A percentile compares a stretch with the other conserved stretches of the same genome.
These are phyloP conservation scores for Linum trigynum DNA, from an alignment of 345 rosid genomes.

Conservation along the genomic window DNA sequence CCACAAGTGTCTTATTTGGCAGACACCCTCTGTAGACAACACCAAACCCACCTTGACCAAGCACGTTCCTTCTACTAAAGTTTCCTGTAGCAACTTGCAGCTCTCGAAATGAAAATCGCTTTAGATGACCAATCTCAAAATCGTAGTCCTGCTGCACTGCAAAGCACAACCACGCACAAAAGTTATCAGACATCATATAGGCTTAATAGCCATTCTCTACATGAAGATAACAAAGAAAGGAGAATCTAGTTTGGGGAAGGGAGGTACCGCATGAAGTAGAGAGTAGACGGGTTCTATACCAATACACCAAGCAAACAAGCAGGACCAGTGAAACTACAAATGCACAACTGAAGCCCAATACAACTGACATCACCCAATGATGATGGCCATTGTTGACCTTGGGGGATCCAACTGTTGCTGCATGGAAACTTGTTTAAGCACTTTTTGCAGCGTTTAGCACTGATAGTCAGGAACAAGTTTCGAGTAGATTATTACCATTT, in stretches of 20 bases:
- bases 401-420: conserved; percentile 40
- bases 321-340: conserved; percentile 58
- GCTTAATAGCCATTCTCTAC: neutral
- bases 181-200: neutral
- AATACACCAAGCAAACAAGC: conserved; percentile 65
- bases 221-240: neutral
- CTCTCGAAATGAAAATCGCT: conserved; percentile 77
- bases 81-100: conserved; percentile 69
- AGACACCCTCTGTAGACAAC: conserved; percentile 90
- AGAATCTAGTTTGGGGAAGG: neutral
- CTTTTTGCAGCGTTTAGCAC: neutral
- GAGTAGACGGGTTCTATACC: conserved; percentile 62
- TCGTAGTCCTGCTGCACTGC: conserved; percentile 87
- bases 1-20: conserved; percentile 58
- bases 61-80: conserved; percentile 63
- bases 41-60: conserved; percentile 97
- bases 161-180: conserved; percentile 4
- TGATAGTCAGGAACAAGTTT: neutral
- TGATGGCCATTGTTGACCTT: conserved; percentile 25
- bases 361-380: conserved; percentile 57
- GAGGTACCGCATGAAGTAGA: conserved; percentile 51
- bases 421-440: conserved; percentile 3
- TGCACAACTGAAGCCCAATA: conserved; percentile 51
- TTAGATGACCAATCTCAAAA: conserved; percentile 74
- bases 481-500: conserved; percentile 35